A percentile compares a stretch with the other conserved stretches of the same genome.
These are phyloP conservation scores for Candida awuae DNA, from an alignment of 805 yeast genomes.

Conservation along the genomic window DNA sequence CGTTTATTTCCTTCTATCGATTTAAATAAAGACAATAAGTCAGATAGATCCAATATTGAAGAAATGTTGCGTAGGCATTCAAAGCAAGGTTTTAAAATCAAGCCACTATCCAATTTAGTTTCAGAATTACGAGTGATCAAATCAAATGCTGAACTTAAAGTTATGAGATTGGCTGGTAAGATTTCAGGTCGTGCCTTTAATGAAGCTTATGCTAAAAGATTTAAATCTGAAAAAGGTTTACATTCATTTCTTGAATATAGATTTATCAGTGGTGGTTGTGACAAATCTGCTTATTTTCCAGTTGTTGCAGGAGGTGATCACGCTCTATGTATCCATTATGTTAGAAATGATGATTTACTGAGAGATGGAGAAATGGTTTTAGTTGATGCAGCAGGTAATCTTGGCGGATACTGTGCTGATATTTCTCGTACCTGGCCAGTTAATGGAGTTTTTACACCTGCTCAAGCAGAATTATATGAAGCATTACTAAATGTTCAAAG, in stretches of 20 bases:
- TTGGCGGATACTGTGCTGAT: slow-evolving; percentile 94
- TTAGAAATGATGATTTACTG: slow-evolving; percentile 80
- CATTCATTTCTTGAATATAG: slow-evolving; percentile 75
- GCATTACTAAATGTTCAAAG: slow-evolving; percentile 82
- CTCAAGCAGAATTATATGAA: slow-evolving; percentile 82
- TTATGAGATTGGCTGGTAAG: slow-evolving; percentile 77
- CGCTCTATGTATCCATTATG: slow-evolving; percentile 87
- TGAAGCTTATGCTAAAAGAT: slow-evolving; percentile 61
- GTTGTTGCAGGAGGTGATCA: slow-evolving; percentile 94
- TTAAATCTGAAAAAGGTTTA: slow-evolving; percentile 68
- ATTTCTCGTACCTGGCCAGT: slow-evolving; percentile 97
- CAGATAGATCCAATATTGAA: slow-evolving; percentile 12
- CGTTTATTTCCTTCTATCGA: slow-evolving; percentile 15
- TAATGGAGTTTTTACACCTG: slow-evolving; percentile 58
- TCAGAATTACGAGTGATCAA: slow-evolving; percentile 58
- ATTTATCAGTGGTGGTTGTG: slow-evolving; percentile 84
- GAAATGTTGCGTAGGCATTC: slow-evolving; percentile 20
- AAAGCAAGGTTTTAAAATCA: slow-evolving; percentile 18
- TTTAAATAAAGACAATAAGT: slow-evolving; percentile 12
- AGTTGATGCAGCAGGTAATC: slow-evolving; percentile 90
- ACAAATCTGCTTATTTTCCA: slow-evolving; percentile 82
- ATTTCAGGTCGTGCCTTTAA: slow-evolving; percentile 81
- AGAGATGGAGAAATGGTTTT: slow-evolving; percentile 68
- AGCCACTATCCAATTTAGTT: slow-evolving; percentile 36
- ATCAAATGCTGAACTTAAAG: slow-evolving; percentile 63